Evolutionary conservation across 805 yeast species (phyloP).

Genomic region (Barnettozyma populi): DNA sequence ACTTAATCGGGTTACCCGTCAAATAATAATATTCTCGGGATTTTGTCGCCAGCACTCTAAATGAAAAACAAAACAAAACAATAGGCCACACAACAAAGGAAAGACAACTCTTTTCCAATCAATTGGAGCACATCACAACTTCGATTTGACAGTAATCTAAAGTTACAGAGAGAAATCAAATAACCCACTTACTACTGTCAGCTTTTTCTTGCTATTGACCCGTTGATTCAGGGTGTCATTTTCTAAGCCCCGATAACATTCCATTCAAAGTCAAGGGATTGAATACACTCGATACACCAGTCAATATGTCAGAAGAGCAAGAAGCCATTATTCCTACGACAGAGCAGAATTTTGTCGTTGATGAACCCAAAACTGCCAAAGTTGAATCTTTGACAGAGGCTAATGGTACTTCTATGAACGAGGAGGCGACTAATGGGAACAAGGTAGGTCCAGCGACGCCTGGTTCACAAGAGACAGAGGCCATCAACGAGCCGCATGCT

Average conservation of each 20-base stretch:
- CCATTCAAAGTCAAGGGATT: neutral
- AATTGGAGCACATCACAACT: neutral
- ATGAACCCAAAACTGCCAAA: neutral
- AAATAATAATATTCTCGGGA: neutral
- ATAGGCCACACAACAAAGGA: neutral
- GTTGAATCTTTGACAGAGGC: neutral
- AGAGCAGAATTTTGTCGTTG: neutral
- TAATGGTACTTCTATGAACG: neutral
- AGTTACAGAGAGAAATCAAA: neutral
- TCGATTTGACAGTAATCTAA: neutral
- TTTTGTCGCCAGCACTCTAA: neutral
- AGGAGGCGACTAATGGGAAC: neutral
- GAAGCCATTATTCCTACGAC: neutral
- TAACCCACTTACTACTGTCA: neutral
- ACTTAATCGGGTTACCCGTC: neutral
- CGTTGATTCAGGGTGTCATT: neutral
- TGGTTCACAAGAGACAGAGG: neutral
- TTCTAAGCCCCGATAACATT: constrained; percentile 9
- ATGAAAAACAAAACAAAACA: neutral
- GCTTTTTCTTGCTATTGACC: neutral
- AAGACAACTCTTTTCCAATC: neutral
- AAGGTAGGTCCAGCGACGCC: neutral
- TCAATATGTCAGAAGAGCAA: constrained; percentile 1
- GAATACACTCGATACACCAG: neutral
- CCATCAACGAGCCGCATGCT: neutral